These are phyloP conservation scores for Fusarium sp. DNA, from an alignment of 2,329 filamentous ascomycete species.

Conservation along the genomic window DNA sequence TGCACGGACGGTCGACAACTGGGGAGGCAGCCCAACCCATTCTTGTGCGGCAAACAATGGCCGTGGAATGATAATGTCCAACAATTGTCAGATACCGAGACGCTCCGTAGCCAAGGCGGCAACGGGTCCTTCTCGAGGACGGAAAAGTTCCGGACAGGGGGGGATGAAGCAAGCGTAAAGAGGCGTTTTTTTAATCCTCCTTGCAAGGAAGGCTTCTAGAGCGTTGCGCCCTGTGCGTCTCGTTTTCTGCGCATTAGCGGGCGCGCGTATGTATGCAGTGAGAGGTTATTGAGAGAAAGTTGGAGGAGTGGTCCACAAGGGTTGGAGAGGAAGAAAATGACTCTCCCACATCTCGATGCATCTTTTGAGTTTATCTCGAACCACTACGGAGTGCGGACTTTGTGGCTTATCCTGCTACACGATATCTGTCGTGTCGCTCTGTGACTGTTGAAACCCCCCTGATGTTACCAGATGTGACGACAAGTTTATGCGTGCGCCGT, in stretches of 20 bases:
- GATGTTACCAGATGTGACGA: neutral
- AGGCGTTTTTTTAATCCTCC: neutral
- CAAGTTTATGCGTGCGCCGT: neutral
- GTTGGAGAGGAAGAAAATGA: neutral
- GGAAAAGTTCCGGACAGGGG: neutral
- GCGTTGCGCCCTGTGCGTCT: neutral
- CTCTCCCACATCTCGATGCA: neutral
- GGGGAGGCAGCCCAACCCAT: neutral
- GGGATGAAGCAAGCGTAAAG: constrained; percentile 1
- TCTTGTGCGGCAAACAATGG: neutral
- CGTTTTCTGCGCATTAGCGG: neutral
- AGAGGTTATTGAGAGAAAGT: neutral
- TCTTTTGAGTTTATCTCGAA: neutral
- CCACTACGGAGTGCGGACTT: neutral
- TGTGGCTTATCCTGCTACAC: neutral
- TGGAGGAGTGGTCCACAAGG: neutral
- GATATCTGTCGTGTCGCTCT: neutral
- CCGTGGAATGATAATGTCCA: constrained; percentile 4
- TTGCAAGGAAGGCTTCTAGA: constrained; percentile 7
- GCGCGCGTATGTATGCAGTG: neutral
- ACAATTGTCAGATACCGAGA: constrained; percentile 21
- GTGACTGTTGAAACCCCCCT: neutral
- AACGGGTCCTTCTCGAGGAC: neutral
- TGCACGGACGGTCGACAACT: neutral
- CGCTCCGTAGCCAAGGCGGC: constrained; percentile 6